Evolutionary conservation across 345 rosid species (phyloP).

Genomic region (Citrus inodora): DNA sequence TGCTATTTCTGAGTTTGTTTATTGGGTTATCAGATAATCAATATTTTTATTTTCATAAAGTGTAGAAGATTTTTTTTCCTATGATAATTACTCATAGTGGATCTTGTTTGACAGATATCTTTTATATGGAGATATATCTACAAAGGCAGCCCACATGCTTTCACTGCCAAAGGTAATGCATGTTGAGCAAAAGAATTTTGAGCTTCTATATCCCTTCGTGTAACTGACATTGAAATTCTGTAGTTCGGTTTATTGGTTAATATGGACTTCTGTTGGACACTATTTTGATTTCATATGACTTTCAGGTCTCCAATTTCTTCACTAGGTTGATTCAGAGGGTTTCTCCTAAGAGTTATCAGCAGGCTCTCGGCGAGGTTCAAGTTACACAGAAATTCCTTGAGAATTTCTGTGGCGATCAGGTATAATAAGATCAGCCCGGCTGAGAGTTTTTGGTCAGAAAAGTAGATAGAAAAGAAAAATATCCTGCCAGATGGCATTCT

Average conservation of each 20-base stretch:
- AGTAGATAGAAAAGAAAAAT: not conserved
- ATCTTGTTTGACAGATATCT: slow-evolving; percentile 57
- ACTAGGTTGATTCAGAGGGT: slow-evolving; percentile 90
- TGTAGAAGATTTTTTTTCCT: not conserved
- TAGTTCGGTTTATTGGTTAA: not conserved
- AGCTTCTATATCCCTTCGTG: not conserved
- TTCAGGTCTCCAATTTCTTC: slow-evolving; percentile 86
- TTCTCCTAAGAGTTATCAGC: slow-evolving; percentile 92
- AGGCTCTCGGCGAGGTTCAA: slow-evolving; percentile 83
- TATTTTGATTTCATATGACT: slow-evolving; percentile 3
- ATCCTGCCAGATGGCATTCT: not conserved
- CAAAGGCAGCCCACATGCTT: slow-evolving; percentile 88
- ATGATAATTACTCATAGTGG: not conserved
- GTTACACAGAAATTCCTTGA: slow-evolving; percentile 85
- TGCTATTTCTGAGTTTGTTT: not conserved
- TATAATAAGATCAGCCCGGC: slow-evolving; percentile 11
- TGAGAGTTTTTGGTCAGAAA: not conserved
- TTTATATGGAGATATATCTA: slow-evolving; percentile 82
- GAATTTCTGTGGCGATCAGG: slow-evolving; percentile 98
- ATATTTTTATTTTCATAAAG: not conserved
- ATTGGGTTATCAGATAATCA: not conserved
- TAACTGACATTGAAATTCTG: slow-evolving; percentile 7
- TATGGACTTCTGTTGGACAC: not conserved
- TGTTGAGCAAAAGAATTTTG: not conserved
- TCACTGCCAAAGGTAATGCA: slow-evolving; percentile 69